Conservation (phyloP, 2,329 filamentous ascomycete species). For the Aspergillus fischeri region DNA sequence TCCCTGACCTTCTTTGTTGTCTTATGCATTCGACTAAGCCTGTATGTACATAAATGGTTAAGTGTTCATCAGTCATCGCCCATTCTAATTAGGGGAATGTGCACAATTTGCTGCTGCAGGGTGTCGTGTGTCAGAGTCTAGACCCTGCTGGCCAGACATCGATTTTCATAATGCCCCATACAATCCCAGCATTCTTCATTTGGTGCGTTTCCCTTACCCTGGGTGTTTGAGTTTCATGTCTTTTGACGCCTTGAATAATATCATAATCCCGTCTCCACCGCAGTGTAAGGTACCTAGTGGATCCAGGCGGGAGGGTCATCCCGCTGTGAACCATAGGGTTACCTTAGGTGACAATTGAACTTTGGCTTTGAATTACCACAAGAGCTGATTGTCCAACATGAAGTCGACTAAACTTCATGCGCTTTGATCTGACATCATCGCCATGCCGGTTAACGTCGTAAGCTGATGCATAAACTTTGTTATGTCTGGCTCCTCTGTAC, state of each 20-base stretch:
- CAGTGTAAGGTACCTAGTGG: not conserved
- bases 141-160: not conserved
- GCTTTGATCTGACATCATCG: not conserved
- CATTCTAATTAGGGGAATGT: not conserved
- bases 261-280: not conserved
- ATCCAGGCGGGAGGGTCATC: not conserved
- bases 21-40: too few species aligned
- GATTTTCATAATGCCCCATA: too few species aligned
- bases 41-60: not conserved
- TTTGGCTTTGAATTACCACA: not conserved
- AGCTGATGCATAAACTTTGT: not conserved
- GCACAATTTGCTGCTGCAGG: not conserved
- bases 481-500: too few species aligned
- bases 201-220: not conserved
- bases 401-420: not conserved
- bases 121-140: not conserved
- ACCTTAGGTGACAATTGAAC: not conserved
- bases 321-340: not conserved
- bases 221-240: not conserved
- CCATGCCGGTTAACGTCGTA: not conserved
- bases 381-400: not conserved
- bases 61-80: not conserved
- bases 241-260: not conserved
- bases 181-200: too few species aligned
- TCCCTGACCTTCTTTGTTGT: not conserved